phyloP scores from a whole-genome alignment of 352 stramenopile species.

The Globisporangium apiculatum region DNA sequence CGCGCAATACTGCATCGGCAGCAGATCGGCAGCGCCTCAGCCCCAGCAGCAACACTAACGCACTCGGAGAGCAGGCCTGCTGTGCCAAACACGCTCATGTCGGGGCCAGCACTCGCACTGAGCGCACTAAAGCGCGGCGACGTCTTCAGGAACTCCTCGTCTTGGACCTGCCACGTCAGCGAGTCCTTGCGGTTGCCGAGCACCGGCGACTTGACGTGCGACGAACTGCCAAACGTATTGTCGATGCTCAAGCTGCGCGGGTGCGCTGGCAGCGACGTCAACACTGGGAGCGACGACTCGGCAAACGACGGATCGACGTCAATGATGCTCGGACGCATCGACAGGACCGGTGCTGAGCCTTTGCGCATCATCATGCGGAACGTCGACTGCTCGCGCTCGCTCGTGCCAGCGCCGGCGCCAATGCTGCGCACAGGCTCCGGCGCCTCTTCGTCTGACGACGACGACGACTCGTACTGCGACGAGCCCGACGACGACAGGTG shows the following conservation, averaged over 20 bases:
- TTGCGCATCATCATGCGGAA: slow-evolving; percentile 21
- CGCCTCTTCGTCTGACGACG: slow-evolving; percentile 30
- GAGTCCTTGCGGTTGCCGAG: slow-evolving; percentile 51
- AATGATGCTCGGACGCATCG: slow-evolving; percentile 13
- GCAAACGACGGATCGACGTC: slow-evolving; percentile 36
- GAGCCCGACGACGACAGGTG: slow-evolving; percentile 47
- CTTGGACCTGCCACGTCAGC: slow-evolving; percentile 62
- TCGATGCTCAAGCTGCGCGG: slow-evolving; percentile 40
- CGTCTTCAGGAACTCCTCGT: slow-evolving; percentile 51
- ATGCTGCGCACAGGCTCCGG: slow-evolving; percentile 8
- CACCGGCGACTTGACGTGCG: slow-evolving; percentile 53
- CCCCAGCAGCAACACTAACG: background rate
- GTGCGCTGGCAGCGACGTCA: slow-evolving; percentile 33
- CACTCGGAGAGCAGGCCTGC: slow-evolving; percentile 6
- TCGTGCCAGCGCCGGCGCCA: background rate
- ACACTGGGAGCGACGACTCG: slow-evolving; percentile 35
- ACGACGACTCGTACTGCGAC: slow-evolving; percentile 47
- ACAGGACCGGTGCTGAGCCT: slow-evolving; percentile 10
- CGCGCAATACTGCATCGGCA: background rate
- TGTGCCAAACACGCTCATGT: slow-evolving; percentile 8
- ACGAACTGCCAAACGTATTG: slow-evolving; percentile 20
- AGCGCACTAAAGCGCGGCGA: slow-evolving; percentile 43
- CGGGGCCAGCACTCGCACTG: background rate
- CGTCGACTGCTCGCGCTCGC: background rate
- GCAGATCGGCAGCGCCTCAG: background rate